Conservation (phyloP, 1,284 basidiomycete species). For the Ustilago loliicola region DNA sequence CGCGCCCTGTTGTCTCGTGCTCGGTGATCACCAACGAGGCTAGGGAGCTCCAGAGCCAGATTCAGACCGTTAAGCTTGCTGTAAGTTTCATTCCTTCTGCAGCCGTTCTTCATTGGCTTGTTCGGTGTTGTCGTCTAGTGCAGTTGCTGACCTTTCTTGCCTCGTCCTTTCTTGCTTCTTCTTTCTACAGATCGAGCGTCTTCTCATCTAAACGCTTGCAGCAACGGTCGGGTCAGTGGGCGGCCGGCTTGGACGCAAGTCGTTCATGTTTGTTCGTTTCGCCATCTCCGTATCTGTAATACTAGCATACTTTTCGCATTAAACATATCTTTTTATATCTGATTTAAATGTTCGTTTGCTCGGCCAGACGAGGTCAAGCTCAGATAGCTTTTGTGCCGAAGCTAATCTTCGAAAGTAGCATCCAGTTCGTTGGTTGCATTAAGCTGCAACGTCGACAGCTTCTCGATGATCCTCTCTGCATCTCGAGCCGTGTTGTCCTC, state of each 20-base stretch:
- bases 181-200: conserved; percentile 61
- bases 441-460: conserved; percentile 19
- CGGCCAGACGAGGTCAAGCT: neutral
- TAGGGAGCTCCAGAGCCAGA: conserved; percentile 90
- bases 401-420: conserved; percentile 11
- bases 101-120: neutral
- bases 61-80: conserved; percentile 82
- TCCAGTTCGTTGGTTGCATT: conserved; percentile 14
- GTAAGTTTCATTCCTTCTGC: conserved; percentile 39
- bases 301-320: conserved; percentile 29
- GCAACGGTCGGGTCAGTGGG: conserved; percentile 10
- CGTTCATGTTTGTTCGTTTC: conserved; percentile 11
- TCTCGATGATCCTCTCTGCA: conserved; percentile 13
- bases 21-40: conserved; percentile 97
- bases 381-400: neutral
- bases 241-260: conserved; percentile 11
- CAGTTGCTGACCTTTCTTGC: conserved; percentile 13
- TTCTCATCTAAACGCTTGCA: conserved; percentile 56
- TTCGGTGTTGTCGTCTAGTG: neutral
- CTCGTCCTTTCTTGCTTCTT: neutral
- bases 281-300: conserved; percentile 30
- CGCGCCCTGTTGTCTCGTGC: conserved; percentile 92
- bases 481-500: neutral
- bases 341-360: neutral
- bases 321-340: neutral